These are phyloP conservation scores for Typha latifolia DNA, from an alignment of 176 grass and related monocot genomes.

Conservation along the genomic window DNA sequence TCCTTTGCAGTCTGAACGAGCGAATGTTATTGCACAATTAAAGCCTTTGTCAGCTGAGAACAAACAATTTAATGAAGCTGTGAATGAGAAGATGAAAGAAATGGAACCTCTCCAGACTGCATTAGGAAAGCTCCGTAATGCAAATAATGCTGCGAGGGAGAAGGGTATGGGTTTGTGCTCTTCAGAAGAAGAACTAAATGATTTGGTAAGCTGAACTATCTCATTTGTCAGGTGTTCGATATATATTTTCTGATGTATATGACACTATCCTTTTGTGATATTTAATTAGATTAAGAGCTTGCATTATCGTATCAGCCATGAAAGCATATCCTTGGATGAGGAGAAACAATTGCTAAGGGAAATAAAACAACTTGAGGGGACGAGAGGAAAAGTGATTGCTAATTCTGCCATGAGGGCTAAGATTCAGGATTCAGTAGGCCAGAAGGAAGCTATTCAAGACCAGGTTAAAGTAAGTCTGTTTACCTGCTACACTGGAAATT, in stretches of 20 bases:
- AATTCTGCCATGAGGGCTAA: constrained; percentile 65
- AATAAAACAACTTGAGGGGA: constrained; percentile 83
- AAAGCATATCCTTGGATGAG: constrained; percentile 74
- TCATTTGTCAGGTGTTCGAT: neutral
- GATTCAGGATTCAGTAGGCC: constrained; percentile 59
- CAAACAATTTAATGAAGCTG: constrained; percentile 48
- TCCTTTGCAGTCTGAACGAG: constrained; percentile 58
- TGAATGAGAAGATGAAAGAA: constrained; percentile 67
- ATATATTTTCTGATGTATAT: neutral
- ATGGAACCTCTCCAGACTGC: constrained; percentile 69
- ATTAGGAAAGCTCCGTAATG: constrained; percentile 70
- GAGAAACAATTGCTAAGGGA: constrained; percentile 85
- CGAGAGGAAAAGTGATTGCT: constrained; percentile 60
- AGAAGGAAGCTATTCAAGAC: constrained; percentile 80
- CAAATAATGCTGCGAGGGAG: constrained; percentile 67
- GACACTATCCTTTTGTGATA: neutral
- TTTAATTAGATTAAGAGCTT: constrained; percentile 68
- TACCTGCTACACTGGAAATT: neutral
- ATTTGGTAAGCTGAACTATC: constrained; percentile 40
- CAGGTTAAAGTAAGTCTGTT: constrained; percentile 77
- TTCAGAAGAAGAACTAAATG: constrained; percentile 86
- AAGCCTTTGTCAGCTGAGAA: constrained; percentile 67
- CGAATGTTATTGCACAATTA: constrained; percentile 48
- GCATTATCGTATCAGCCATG: constrained; percentile 73
- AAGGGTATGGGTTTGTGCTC: constrained; percentile 81